These are phyloP conservation scores for Hypomontagnella monticulosa DNA, from an alignment of 495 filamentous ascomycete species.

Conservation along the genomic window DNA sequence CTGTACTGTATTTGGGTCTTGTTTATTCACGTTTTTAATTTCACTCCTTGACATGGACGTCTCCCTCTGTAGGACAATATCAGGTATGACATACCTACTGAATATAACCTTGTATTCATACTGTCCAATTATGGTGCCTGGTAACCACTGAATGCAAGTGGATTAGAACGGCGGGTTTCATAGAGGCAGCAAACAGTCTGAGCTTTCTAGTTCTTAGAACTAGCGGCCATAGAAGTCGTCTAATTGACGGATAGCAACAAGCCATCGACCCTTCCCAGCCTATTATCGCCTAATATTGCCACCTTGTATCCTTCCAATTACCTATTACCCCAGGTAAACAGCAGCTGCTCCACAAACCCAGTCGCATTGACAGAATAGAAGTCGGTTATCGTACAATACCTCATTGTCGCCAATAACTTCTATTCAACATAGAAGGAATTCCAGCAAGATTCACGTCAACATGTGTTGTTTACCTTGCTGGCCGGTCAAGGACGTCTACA, in stretches of 20 bases:
- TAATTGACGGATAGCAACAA: not conserved
- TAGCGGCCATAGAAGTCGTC: no score
- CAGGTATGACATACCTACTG: no score
- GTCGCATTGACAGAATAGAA: no score
- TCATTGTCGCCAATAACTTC: not conserved
- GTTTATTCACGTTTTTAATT: not conserved
- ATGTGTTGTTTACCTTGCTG: slow-evolving; percentile 60
- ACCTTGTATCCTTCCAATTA: not conserved
- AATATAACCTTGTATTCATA: no score
- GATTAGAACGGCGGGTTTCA: no score
- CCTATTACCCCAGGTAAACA: no score
- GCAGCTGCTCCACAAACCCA: not conserved
- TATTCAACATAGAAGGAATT: not conserved
- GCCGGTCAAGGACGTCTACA: slow-evolving; percentile 51
- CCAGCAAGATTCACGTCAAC: slow-evolving; percentile 8
- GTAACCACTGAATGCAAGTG: no score
- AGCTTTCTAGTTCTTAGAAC: no score
- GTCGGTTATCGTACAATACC: not conserved
- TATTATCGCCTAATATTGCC: not conserved
- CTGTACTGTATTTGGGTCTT: not conserved
- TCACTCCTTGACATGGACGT: not conserved
- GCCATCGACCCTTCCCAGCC: not conserved
- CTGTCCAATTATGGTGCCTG: no score
- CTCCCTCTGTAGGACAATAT: not conserved
- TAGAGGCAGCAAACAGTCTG: no score